These are phyloP conservation scores for Alternaria triticimaculans DNA, from an alignment of 2,329 filamentous ascomycete species.

Conservation along the genomic window DNA sequence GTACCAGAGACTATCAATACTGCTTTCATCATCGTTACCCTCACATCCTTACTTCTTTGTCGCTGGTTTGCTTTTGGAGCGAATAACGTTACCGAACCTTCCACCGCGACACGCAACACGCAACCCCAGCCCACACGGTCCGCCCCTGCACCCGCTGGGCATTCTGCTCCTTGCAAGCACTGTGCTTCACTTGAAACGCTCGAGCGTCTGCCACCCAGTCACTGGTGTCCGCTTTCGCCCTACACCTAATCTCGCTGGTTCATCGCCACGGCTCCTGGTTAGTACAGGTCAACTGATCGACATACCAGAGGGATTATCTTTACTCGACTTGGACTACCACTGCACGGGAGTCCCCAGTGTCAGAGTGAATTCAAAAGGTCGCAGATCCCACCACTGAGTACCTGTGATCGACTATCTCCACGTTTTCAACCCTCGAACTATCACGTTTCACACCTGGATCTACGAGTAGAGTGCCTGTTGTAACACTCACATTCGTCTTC, in stretches of 20 bases:
- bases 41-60: conserved; percentile 48
- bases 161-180: conserved; percentile 41
- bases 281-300: conserved; percentile 47
- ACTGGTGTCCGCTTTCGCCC: conserved; percentile 36
- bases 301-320: conserved; percentile 46
- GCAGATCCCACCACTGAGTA: conserved; percentile 58
- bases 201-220: conserved; percentile 44
- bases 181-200: conserved; percentile 48
- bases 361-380: conserved; percentile 51
- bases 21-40: conserved; percentile 34
- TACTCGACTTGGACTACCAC: conserved; percentile 42
- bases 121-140: conserved; percentile 30
- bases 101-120: conserved; percentile 36
- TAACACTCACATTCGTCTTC: conserved; percentile 35
- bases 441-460: conserved; percentile 44
- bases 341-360: conserved; percentile 45
- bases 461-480: conserved; percentile 30
- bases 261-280: conserved; percentile 45
- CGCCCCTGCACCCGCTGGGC: conserved; percentile 37
- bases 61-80: conserved; percentile 31
- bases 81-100: conserved; percentile 34
- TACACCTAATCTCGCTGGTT: conserved; percentile 46
- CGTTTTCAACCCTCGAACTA: conserved; percentile 51
- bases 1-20: conserved; percentile 39
- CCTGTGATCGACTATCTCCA: conserved; percentile 57